Base-by-base conservation (phyloP, 1,284 basidiomycete genomes). In the Trichosporon asahii region DNA sequence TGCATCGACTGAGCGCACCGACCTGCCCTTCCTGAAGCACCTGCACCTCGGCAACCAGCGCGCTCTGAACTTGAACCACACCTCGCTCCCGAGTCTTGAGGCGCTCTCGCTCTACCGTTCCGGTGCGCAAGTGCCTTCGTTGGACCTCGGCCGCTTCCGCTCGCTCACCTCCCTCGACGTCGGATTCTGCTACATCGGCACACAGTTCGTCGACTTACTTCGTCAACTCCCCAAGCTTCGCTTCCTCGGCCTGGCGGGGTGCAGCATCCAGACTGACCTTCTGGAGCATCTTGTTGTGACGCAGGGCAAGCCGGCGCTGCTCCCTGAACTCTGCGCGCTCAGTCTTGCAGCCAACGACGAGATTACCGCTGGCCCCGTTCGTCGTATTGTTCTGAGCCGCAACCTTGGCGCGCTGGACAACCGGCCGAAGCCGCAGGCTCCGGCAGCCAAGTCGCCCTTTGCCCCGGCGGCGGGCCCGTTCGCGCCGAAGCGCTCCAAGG, bases 281-380 rank as follows among this genome's bases (percentile, higher is more conserved):
- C 46, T 80, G n/a, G 72, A 76, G 57, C 72, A 69, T 0, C 66
- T 77, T 2, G 73, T 72, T 5, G 72, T 71, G 18, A 61, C 57
- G 3, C 67, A 71, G 0, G 70, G 68, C 8, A 29, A 64, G 25
- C 40, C 71, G n/a, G 67, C 57, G 6, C 57, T 77, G 1, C 68
- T 81, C 5, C 80, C 80, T 1, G 72, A 71, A 4, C 72, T 82
- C 14, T 70, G 61, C 2, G 78, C 76, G 0, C 68, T 82, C 55
- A 76, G 72, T 4, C 70, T 82, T 4, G 75, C 74, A 0, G 72
- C 71, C 0, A 74, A 73, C 68, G 73, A 72, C 5, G 40, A 55
- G 3, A 74, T 78, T 57, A 71, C 73, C 0, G 71, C 73, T 0
- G 75, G 74, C 3, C 71, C 76, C 7, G 35, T 79, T 8, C 57